Conservation (phyloP, 129 eudicot species). For the Artemisia tridentata region DNA sequence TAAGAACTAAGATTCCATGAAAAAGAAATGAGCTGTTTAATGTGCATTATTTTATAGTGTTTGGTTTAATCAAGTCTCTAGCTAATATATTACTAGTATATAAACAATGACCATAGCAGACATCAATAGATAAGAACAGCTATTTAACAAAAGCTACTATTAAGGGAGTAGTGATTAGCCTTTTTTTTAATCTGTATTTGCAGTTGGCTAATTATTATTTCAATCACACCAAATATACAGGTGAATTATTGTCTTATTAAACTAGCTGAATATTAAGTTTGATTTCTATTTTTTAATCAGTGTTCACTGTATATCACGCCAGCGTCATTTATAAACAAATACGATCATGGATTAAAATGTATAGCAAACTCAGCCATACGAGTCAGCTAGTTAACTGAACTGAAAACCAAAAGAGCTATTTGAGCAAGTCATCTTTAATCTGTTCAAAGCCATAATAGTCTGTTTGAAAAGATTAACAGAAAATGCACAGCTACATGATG, state of each 20-base stretch:
- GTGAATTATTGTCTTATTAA: neutral
- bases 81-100: neutral
- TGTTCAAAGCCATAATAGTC: neutral
- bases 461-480: neutral
- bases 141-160: slow-evolving; percentile 6
- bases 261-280: neutral
- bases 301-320: too few relatives aligned
- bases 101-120: slow-evolving; percentile 2
- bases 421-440: neutral
- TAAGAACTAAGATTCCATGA: slow-evolving; percentile 1
- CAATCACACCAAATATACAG: neutral
- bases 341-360: too few relatives aligned
- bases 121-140: neutral
- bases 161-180: slow-evolving; percentile 1
- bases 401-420: neutral
- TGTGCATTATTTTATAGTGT: neutral
- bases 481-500: neutral
- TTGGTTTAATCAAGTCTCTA: neutral
- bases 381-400: neutral
- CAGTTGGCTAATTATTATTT: slow-evolving; percentile 19
- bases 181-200: neutral
- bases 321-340: too few relatives aligned
- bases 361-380: too few relatives aligned
- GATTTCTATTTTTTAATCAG: neutral
- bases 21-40: neutral